Evolutionary conservation across 805 yeast species (phyloP).

Genomic region (Saturnispora sanitii): DNA sequence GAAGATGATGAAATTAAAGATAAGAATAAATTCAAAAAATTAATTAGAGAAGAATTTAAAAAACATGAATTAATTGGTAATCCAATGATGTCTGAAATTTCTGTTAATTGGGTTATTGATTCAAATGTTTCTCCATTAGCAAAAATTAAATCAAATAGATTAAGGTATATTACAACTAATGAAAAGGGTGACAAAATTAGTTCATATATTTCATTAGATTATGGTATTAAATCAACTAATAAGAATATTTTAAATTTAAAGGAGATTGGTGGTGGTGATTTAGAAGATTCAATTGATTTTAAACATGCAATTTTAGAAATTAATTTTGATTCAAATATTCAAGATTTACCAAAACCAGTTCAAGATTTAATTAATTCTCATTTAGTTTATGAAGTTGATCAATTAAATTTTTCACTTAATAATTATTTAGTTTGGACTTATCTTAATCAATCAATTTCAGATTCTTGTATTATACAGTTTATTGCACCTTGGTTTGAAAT

Average conservation of each 20-base stretch:
- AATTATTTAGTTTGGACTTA: constrained; percentile 24
- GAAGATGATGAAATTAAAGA: constrained; percentile 6
- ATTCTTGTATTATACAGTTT: constrained; percentile 18
- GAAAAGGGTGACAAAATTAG: constrained; percentile 15
- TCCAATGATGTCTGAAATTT: constrained; percentile 24
- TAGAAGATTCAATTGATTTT: constrained; percentile 19
- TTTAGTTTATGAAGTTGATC: constrained; percentile 37
- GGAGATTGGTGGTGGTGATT: constrained; percentile 8
- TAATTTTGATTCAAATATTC: constrained; percentile 32
- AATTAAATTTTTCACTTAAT: constrained; percentile 24
- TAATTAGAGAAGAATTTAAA: constrained; percentile 17
- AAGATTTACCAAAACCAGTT: constrained; percentile 29
- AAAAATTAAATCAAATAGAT: constrained; percentile 18
- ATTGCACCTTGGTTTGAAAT: constrained; percentile 28
- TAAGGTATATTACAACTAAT: constrained; percentile 21
- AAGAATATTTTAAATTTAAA: constrained; percentile 3
- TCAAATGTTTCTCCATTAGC: constrained; percentile 23
- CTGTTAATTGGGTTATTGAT: constrained; percentile 27
- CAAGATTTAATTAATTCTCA: constrained; percentile 35
- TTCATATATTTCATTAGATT: constrained; percentile 26
- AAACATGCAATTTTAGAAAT: constrained; percentile 44
- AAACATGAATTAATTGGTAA: constrained; percentile 20
- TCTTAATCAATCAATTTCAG: constrained; percentile 14
- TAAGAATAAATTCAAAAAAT: constrained; percentile 8
- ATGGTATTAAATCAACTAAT: constrained; percentile 15